Evolutionary conservation across 1,284 basidiomycete species (phyloP).

Genomic region (Thelephora terrestris): DNA sequence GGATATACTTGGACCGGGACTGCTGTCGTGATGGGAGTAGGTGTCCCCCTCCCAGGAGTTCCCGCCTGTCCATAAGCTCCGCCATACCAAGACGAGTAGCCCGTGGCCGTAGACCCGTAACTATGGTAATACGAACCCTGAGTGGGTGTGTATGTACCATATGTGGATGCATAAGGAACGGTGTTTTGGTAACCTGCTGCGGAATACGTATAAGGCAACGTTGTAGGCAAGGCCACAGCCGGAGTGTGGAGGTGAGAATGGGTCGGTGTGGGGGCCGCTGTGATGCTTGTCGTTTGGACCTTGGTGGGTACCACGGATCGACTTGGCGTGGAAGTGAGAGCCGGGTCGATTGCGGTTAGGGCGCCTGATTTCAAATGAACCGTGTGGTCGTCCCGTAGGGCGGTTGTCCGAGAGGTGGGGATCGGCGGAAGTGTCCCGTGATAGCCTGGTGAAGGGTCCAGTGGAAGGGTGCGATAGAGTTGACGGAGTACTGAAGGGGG

Average conservation of each 20-base stretch:
- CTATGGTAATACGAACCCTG: constrained; percentile 19
- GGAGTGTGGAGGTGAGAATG: constrained; percentile 11
- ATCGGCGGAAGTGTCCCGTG: constrained; percentile 45
- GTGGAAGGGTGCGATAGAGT: constrained; percentile 58
- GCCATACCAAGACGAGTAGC: constrained; percentile 23
- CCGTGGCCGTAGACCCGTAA: constrained; percentile 9
- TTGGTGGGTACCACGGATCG: constrained; percentile 7
- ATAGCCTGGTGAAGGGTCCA: constrained; percentile 53
- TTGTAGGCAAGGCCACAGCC: constrained; percentile 9
- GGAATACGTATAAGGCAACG: constrained; percentile 16
- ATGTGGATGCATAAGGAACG: constrained; percentile 20
- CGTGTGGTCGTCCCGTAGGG: constrained; percentile 65
- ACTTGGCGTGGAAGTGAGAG: constrained; percentile 16
- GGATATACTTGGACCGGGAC: constrained; percentile 25
- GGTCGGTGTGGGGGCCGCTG: constrained; percentile 4
- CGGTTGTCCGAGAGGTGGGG: constrained; percentile 41
- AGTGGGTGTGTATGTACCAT: constrained; percentile 20
- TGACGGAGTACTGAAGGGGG: constrained; percentile 50
- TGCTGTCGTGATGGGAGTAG: constrained; percentile 29
- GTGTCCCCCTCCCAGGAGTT: constrained; percentile 39
- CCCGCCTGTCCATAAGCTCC: constrained; percentile 4
- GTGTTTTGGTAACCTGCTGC: constrained; percentile 16
- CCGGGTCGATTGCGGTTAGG: constrained; percentile 22
- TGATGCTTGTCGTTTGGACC: constrained; percentile 1
- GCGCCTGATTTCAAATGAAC: constrained; percentile 46